Percentiles rank a stretch among this genome's conserved stretches.
These are phyloP conservation scores for Coffea canephora DNA, from an alignment of 257 asterid species.

Conservation along the genomic window DNA sequence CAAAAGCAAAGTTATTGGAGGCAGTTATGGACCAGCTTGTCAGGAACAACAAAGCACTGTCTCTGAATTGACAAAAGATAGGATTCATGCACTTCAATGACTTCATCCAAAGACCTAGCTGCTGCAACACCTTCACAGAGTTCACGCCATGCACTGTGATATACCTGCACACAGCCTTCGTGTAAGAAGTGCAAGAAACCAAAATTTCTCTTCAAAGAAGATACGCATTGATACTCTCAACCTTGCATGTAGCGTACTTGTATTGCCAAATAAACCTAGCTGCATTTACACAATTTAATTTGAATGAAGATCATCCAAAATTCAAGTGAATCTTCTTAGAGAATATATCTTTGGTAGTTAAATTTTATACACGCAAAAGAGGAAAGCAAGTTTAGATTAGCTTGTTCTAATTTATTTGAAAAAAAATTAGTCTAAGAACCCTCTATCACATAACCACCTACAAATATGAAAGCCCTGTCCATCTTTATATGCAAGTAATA, in stretches of 20 bases:
- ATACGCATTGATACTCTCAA: neutral
- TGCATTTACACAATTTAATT: neutral
- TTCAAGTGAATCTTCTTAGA: neutral
- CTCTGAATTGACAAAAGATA: constrained; percentile 83
- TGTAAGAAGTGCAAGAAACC: constrained; percentile 15
- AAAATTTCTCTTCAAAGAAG: neutral
- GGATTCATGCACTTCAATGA: constrained; percentile 88
- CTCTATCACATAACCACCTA: neutral
- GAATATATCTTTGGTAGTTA: neutral
- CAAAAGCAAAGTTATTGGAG: constrained; percentile 17
- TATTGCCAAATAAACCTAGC: neutral
- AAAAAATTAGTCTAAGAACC: neutral
- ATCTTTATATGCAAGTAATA: constrained; percentile 9
- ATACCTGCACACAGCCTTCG: constrained; percentile 51
- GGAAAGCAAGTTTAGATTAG: neutral
- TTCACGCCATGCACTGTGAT: constrained; percentile 98
- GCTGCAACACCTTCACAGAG: constrained; percentile 86
- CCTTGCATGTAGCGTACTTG: too few species aligned
- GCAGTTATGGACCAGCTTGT: constrained; percentile 66
- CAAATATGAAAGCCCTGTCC: neutral
- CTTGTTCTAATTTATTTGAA: neutral
- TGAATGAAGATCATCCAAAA: neutral
- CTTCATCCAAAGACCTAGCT: constrained; percentile 92
- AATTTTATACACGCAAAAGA: neutral
- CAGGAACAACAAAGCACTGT: constrained; percentile 94